Evolutionary conservation across 1,284 basidiomycete species (phyloP).

Genomic region (Sporisorium exsertum): DNA sequence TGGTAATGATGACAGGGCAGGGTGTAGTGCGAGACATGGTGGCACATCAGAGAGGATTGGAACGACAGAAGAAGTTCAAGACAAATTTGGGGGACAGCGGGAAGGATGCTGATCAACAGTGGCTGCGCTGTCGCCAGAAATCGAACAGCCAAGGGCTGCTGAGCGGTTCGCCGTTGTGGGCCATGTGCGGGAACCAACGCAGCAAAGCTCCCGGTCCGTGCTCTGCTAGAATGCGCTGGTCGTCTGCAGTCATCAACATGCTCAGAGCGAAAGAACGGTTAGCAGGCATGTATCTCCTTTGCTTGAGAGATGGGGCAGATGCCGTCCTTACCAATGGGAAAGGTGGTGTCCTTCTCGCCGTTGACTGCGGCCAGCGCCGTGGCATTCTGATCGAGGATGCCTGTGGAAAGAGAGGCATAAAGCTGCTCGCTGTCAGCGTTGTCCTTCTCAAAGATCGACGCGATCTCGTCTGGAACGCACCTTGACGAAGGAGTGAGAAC

Average conservation of each 20-base stretch:
- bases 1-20: not conserved
- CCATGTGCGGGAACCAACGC: constrained; percentile 44
- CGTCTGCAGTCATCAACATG: constrained; percentile 14
- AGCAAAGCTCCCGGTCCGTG: constrained; percentile 42
- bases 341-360: constrained; percentile 45
- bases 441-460: not conserved
- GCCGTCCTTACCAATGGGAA: constrained; percentile 35
- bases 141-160: constrained; percentile 34
- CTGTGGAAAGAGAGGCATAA: not conserved
- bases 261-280: not conserved
- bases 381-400: constrained; percentile 31
- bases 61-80: not conserved
- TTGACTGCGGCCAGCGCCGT: constrained; percentile 35
- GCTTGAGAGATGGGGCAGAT: not conserved
- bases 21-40: not conserved
- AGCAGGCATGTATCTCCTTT: not conserved
- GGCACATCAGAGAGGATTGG: not conserved
- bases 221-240: constrained; percentile 38
- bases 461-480: not conserved
- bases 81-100: not conserved
- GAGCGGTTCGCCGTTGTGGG: constrained; percentile 46
- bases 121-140: constrained; percentile 22
- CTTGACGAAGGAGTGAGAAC: constrained; percentile 41
- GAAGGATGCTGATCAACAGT: constrained; percentile 10
- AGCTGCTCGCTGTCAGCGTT: not conserved